Conservation (phyloP, 192 early-diverging fungal species). For the Dimargaris verticillata region DNA sequence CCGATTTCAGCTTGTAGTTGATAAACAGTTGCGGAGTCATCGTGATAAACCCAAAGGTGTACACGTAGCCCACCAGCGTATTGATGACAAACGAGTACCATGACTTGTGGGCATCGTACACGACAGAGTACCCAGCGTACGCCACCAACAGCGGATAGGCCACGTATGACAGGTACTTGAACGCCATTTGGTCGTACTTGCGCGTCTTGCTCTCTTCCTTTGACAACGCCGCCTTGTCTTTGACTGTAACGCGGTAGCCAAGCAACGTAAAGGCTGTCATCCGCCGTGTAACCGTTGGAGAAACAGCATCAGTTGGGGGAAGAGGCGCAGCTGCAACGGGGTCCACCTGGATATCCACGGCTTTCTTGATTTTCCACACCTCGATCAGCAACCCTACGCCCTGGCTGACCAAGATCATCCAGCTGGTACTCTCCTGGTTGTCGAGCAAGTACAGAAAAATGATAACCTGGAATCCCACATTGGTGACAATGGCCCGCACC, state of each 20-base stretch:
- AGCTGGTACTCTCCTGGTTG: slow-evolving; percentile 61
- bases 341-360: slow-evolving; percentile 48
- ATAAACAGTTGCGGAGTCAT: slow-evolving; percentile 85
- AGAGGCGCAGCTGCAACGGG: not conserved
- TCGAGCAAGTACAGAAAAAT: slow-evolving; percentile 80
- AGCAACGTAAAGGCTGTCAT: not conserved
- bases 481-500: slow-evolving; percentile 59
- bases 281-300: not conserved
- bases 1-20: slow-evolving; percentile 71
- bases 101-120: slow-evolving; percentile 75
- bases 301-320: not conserved
- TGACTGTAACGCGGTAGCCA: slow-evolving; percentile 9
- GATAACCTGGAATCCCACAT: slow-evolving; percentile 69
- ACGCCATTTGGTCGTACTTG: slow-evolving; percentile 59
- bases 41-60: slow-evolving; percentile 66
- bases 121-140: slow-evolving; percentile 69
- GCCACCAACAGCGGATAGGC: slow-evolving; percentile 56
- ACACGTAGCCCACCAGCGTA: slow-evolving; percentile 80
- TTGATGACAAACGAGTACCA: slow-evolving; percentile 81
- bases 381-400: slow-evolving; percentile 73
- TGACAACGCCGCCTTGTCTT: slow-evolving; percentile 18
- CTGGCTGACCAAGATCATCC: slow-evolving; percentile 71
- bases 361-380: slow-evolving; percentile 81
- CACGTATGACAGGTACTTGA: slow-evolving; percentile 62
- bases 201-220: slow-evolving; percentile 38